Percentiles rank a stretch among this genome's conserved stretches.
phyloP scores from a whole-genome alignment of 129 eudicot genomes.

The Ambrosia trifida region DNA sequence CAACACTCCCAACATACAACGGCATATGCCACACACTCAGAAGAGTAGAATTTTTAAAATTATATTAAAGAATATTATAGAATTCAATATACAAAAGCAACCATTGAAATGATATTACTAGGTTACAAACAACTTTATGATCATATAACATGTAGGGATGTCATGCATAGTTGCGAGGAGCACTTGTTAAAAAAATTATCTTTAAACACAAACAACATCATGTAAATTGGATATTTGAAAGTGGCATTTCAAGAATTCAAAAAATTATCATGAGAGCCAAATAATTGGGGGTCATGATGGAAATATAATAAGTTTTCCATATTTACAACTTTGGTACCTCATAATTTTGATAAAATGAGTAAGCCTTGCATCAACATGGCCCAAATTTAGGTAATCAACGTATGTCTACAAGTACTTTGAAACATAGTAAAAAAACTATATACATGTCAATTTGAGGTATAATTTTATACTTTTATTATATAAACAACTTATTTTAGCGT shows the following conservation, averaged over 20 bases:
- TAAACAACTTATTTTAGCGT: too few relatives aligned
- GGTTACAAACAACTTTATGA: not conserved
- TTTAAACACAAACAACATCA: conserved; percentile 31
- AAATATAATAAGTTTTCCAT: conserved; percentile 23
- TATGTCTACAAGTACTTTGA: too few relatives aligned
- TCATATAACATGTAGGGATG: not conserved
- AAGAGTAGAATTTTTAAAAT: too few relatives aligned
- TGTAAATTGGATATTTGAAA: conserved; percentile 17
- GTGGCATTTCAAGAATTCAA: conserved; percentile 38
- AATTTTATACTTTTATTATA: too few relatives aligned
- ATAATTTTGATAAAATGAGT: conserved; percentile 27
- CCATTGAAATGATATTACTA: not conserved
- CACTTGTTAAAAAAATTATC: not conserved
- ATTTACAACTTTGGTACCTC: conserved; percentile 8
- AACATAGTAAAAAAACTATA: too few relatives aligned
- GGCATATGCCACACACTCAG: too few relatives aligned
- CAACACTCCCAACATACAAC: too few relatives aligned
- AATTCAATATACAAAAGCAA: not conserved
- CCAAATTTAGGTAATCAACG: conserved; percentile 37
- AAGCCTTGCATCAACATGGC: conserved; percentile 44
- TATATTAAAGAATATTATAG: too few relatives aligned
- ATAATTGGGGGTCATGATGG: conserved; percentile 40
- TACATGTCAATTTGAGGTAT: too few relatives aligned
- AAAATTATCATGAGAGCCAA: conserved; percentile 36
- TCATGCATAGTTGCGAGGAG: conserved; percentile 3